phyloP scores from a whole-genome alignment of 768 basidiomycete species.

The Chalciporus pseudorubinellus region DNA sequence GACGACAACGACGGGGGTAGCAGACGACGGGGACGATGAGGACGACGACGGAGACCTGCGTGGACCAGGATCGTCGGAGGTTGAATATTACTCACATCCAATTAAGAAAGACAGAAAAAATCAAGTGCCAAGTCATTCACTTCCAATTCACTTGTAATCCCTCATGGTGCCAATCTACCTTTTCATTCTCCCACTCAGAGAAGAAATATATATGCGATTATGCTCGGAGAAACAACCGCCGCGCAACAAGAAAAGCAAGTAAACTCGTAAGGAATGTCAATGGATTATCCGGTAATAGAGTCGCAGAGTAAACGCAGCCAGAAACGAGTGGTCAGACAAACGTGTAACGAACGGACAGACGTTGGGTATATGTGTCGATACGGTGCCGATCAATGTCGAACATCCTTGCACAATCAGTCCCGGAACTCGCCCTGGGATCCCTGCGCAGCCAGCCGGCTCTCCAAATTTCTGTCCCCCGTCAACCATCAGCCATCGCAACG shows the following conservation, averaged over 20 bases:
- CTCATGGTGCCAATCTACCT: neutral
- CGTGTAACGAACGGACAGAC: conserved; percentile 34
- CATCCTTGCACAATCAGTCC: conserved; percentile 43
- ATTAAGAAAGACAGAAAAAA: neutral
- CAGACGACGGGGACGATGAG: conserved; percentile 10
- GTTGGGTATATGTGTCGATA: conserved; percentile 35
- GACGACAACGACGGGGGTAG: conserved; percentile 8
- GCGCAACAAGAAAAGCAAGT: conserved; percentile 29
- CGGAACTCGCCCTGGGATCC: conserved; percentile 80
- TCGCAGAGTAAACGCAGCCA: conserved; percentile 33
- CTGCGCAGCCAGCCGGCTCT: conserved; percentile 88
- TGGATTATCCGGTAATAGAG: conserved; percentile 36
- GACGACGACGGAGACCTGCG: conserved; percentile 1
- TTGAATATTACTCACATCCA: conserved; percentile 21
- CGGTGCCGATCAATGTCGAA: conserved; percentile 21
- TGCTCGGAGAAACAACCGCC: conserved; percentile 17
- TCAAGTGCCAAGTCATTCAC: too few species aligned
- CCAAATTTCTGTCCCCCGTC: conserved; percentile 61
- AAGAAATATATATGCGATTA: conserved; percentile 20
- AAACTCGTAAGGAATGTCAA: conserved; percentile 36
- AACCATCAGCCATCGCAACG: neutral
- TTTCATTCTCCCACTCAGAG: conserved; percentile 6
- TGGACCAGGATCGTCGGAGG: conserved; percentile 24
- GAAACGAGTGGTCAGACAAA: conserved; percentile 36
- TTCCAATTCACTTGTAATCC: neutral